Evolutionary conservation across 2,329 filamentous ascomycete species (phyloP), one percentile per base, ranked within the genome.

Genomic region (Paraconiothyrium brasiliense): DNA sequence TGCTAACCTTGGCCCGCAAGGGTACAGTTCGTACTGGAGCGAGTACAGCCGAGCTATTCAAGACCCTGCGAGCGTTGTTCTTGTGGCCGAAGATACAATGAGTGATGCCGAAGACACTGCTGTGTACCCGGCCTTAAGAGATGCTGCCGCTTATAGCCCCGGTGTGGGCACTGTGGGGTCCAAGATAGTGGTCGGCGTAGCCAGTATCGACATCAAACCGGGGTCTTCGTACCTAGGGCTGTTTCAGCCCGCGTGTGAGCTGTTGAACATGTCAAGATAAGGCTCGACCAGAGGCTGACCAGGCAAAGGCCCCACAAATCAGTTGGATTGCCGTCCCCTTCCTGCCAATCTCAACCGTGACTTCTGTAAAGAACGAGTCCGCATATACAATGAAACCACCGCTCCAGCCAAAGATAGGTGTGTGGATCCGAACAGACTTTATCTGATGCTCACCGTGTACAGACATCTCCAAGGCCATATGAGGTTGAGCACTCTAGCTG

Each of bases 151-250:
- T 50, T 71, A 63, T 35, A 54, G 32, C n/a, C 27, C 57, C 20
- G 50, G 46, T 24, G 10, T 20, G 35, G n/a, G 58, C 22, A 6
- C 32, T 6, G 44, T 27, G 35, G 46, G 39, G 41, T 47, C 34
- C 20, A 63, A 66, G 56, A 60, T 62, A 24, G 61, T 75, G 37
- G 68, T 73, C 22, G 72, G 72, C 13, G 67, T 75, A 7, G 70
- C 65, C 49, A 72, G 71, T 59, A 52, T 74, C 24, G 59, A 49
- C 35, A 52, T 73, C 43, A 69, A 68, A 59, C 65, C 67, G 9
- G 61, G 60, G n/a, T 74, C 71, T 41, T 51, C 48, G 30, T 70
- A 69, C 32, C 57, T 61, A 43, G 67, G 65, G 14, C 54, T 56
- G 20, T 67, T 72, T 39, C 69, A 73, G 47, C 46, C 63, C 30